phyloP scores from a whole-genome alignment of 108 stramenopile species.

The Thalassiosira profunda region DNA sequence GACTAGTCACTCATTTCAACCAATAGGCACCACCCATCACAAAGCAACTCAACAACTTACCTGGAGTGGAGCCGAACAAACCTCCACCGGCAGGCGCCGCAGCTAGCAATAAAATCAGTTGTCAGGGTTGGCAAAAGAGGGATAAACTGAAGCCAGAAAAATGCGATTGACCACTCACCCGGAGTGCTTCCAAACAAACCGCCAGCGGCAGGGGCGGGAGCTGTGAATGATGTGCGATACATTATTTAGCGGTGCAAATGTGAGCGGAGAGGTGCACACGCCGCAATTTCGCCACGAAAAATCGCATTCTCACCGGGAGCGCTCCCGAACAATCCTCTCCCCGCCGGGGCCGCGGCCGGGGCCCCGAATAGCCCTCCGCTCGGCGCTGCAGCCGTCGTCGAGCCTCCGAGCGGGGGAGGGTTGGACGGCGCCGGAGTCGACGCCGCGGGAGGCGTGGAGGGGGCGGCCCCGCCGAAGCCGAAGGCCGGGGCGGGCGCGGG shows the following conservation, averaged over 20 bases:
- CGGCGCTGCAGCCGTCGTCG: neutral
- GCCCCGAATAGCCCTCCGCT: constrained; percentile 2
- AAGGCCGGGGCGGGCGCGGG: constrained; percentile 4
- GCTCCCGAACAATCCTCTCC: neutral
- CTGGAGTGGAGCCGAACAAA: constrained; percentile 49
- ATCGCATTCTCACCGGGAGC: too few species aligned
- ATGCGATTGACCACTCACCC: neutral
- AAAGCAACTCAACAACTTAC: too few species aligned
- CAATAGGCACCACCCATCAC: too few species aligned
- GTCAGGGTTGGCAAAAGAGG: neutral
- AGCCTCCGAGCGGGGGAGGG: constrained; percentile 10
- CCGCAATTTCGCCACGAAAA: neutral
- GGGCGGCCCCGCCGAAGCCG: neutral
- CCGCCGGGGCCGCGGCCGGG: constrained; percentile 1
- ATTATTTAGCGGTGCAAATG: too few species aligned
- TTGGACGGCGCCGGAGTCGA: constrained; percentile 14
- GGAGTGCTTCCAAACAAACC: constrained; percentile 17
- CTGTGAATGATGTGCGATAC: too few species aligned
- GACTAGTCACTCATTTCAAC: too few species aligned
- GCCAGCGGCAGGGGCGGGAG: constrained; percentile 3
- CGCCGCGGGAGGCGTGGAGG: constrained; percentile 24
- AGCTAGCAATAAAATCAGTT: neutral
- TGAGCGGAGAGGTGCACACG: too few species aligned
- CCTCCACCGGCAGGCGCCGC: constrained; percentile 42
- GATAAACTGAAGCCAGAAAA: neutral